phyloP scores from a whole-genome alignment of 2,329 filamentous ascomycete genomes.

The Plenodomus lindquistii region DNA sequence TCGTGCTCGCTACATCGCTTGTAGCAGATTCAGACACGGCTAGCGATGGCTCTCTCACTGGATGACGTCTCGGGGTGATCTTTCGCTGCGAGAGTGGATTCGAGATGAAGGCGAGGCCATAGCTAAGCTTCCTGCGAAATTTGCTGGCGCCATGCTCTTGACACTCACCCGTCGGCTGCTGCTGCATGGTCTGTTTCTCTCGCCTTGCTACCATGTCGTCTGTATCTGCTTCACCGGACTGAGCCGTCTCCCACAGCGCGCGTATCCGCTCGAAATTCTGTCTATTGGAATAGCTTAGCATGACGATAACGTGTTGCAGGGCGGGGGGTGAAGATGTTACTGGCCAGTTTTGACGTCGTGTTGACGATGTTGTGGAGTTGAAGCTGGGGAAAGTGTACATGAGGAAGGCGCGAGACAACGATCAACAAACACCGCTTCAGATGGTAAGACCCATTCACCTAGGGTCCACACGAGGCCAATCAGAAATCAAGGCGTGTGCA shows the following conservation, averaged over 20 bases:
- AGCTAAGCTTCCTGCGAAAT: conserved; percentile 39
- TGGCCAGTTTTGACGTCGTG: neutral
- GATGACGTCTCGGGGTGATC: conserved; percentile 18
- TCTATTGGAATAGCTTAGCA: conserved; percentile 42
- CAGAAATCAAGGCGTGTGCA: neutral
- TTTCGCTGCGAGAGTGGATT: conserved; percentile 38
- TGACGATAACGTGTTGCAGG: conserved; percentile 22
- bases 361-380: conserved; percentile 10
- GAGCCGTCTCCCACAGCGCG: conserved; percentile 38
- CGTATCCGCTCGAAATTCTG: conserved; percentile 38
- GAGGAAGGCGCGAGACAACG: conserved; percentile 18
- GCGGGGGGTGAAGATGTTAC: conserved; percentile 1
- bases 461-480: neutral
- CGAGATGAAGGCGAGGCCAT: conserved; percentile 39
- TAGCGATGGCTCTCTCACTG: conserved; percentile 10
- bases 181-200: conserved; percentile 21
- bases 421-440: conserved; percentile 12
- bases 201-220: conserved; percentile 34
- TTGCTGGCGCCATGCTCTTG: conserved; percentile 21
- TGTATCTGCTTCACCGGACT: conserved; percentile 10
- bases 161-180: conserved; percentile 8
- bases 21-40: conserved; percentile 11
- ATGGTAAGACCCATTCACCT: conserved; percentile 2
- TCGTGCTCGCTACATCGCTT: conserved; percentile 6
- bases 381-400: conserved; percentile 11